Percentiles rank a stretch among this genome's conserved stretches.
These are phyloP conservation scores for Fusarium citri DNA, from an alignment of 2,329 filamentous ascomycete genomes.

Conservation along the genomic window DNA sequence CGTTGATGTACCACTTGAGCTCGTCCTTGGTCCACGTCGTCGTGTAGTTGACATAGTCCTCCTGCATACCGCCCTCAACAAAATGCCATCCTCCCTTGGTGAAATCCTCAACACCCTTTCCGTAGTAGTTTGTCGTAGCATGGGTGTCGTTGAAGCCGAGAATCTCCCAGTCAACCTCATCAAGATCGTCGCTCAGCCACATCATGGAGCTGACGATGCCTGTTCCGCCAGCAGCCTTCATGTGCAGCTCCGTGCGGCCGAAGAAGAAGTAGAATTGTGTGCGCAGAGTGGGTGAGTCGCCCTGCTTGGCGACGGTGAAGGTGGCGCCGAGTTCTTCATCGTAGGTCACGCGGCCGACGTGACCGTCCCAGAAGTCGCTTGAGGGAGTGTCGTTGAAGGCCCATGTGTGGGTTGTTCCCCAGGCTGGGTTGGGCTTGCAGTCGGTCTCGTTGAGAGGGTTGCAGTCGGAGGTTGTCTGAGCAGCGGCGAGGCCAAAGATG, in stretches of 20 bases:
- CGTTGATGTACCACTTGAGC: slow-evolving; percentile 78
- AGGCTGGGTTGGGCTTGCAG: slow-evolving; percentile 78
- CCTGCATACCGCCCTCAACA: slow-evolving; percentile 64
- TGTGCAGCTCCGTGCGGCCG: slow-evolving; percentile 79
- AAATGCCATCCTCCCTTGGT: slow-evolving; percentile 71
- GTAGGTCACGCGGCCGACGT: slow-evolving; percentile 73
- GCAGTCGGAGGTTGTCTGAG: slow-evolving; percentile 82
- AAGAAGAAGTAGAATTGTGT: slow-evolving; percentile 89
- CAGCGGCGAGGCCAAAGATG: slow-evolving; percentile 62
- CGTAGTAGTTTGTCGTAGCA: slow-evolving; percentile 81
- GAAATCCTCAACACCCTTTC: slow-evolving; percentile 75
- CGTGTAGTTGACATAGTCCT: slow-evolving; percentile 81
- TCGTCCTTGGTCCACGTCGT: slow-evolving; percentile 75
- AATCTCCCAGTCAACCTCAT: slow-evolving; percentile 91
- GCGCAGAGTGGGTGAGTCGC: slow-evolving; percentile 82
- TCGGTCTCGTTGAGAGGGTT: slow-evolving; percentile 76
- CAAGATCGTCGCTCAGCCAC: slow-evolving; percentile 83
- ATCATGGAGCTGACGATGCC: slow-evolving; percentile 88
- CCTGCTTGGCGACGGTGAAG: slow-evolving; percentile 76
- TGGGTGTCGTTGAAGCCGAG: slow-evolving; percentile 73
- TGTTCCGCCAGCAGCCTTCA: slow-evolving; percentile 79
- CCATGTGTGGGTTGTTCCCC: slow-evolving; percentile 72
- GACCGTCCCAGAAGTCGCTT: slow-evolving; percentile 71
- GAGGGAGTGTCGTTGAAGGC: slow-evolving; percentile 72
- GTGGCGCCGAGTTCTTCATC: slow-evolving; percentile 71